Conservation (phyloP, 2,329 filamentous ascomycete species). For the Chalaropsis ovoidea region DNA sequence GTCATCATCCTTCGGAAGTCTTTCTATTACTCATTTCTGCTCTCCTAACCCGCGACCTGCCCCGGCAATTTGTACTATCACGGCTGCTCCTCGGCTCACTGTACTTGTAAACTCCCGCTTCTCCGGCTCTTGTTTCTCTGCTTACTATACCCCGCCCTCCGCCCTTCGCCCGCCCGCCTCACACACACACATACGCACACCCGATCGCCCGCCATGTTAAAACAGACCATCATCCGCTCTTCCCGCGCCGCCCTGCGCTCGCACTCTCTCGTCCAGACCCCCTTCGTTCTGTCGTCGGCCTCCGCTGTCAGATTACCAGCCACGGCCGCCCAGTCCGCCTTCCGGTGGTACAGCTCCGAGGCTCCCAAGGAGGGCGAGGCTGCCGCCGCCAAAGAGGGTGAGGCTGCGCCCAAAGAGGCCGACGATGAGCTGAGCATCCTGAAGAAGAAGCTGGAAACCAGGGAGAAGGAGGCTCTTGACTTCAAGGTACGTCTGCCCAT, state of each 20-base stretch:
- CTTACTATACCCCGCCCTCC: neutral
- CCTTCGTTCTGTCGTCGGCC: constrained; percentile 12
- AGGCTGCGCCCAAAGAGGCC: constrained; percentile 30
- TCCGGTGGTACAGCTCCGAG: constrained; percentile 26
- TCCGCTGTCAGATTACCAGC: neutral
- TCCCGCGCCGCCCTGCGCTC: constrained; percentile 21
- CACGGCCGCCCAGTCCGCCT: neutral
- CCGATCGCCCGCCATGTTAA: constrained; percentile 17
- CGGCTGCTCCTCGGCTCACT: neutral
- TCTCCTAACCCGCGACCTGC: neutral
- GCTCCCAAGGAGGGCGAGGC: constrained; percentile 29
- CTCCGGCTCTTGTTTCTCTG: neutral
- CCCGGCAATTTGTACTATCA: neutral
- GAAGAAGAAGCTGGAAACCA: constrained; percentile 45
- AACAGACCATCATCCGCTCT: constrained; percentile 20
- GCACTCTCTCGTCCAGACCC: constrained; percentile 17
- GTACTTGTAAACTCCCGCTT: neutral
- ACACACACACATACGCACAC: neutral
- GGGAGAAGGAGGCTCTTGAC: constrained; percentile 51
- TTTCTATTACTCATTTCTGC: neutral
- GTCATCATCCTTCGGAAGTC: neutral
- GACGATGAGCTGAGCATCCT: constrained; percentile 36
- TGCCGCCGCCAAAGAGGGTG: constrained; percentile 29
- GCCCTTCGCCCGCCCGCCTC: neutral
- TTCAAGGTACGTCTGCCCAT: constrained; percentile 58